Percentiles rank a stretch among this genome's conserved stretches.
phyloP scores from a whole-genome alignment of 169 alveolate genomes.

The Plasmodium relictum region DNA sequence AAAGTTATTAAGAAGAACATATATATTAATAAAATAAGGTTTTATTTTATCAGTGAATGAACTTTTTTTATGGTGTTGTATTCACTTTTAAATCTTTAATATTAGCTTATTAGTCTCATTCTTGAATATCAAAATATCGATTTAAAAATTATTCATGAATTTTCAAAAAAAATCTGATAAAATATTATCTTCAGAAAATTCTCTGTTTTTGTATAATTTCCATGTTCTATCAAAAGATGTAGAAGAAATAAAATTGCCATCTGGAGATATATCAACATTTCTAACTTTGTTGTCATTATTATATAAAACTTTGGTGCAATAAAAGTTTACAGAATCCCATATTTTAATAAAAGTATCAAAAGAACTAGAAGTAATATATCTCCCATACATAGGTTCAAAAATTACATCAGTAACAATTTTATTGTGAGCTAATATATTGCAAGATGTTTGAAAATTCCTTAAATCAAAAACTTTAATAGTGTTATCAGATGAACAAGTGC shows the following conservation, averaged over 20 bases:
- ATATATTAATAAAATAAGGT: too few relatives aligned
- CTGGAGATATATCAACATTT: slow-evolving; percentile 83
- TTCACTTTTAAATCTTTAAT: too few relatives aligned
- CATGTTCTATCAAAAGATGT: slow-evolving; percentile 87
- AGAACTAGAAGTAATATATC: slow-evolving; percentile 85
- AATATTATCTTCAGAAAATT: slow-evolving; percentile 58
- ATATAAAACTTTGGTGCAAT: slow-evolving; percentile 84
- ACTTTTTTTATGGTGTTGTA: too few relatives aligned
- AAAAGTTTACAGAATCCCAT: slow-evolving; percentile 86
- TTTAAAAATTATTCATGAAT: too few relatives aligned
- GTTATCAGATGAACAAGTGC: slow-evolving; percentile 85
- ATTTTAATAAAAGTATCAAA: slow-evolving; percentile 85
- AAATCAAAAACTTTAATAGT: slow-evolving; percentile 86
- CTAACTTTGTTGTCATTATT: slow-evolving; percentile 83
- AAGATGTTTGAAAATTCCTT: slow-evolving; percentile 80
- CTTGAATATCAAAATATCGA: too few relatives aligned
- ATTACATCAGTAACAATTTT: slow-evolving; percentile 84
- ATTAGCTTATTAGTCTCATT: too few relatives aligned
- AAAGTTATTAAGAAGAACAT: too few relatives aligned
- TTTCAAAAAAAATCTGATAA: slow-evolving; percentile 48
- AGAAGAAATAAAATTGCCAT: slow-evolving; percentile 81
- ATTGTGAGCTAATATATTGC: slow-evolving; percentile 83
- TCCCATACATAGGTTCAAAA: slow-evolving; percentile 87
- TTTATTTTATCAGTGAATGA: too few relatives aligned
- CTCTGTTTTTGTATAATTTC: slow-evolving; percentile 80